Evolutionary conservation across 257 asterid genomes (phyloP).

Genomic region (Craterostigma plantagineum): DNA sequence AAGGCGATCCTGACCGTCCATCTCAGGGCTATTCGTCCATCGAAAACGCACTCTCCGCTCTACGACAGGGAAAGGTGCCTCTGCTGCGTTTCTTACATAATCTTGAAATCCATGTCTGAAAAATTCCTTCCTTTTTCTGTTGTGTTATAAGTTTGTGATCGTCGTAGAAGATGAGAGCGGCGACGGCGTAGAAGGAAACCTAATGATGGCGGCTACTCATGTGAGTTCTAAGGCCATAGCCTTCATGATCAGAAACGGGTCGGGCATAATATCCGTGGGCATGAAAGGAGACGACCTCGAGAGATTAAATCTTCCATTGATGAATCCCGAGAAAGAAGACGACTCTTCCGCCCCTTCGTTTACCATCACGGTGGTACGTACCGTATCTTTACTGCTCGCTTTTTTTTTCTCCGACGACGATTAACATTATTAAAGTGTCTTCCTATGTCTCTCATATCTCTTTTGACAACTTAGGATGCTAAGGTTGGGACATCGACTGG

Average conservation of each 20-base stretch:
- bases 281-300: slow-evolving; percentile 68
- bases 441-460: not conserved
- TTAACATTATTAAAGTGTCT: no score
- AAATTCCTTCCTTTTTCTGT: not conserved
- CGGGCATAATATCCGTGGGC: slow-evolving; percentile 78
- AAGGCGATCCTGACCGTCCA: slow-evolving; percentile 86
- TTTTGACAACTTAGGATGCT: slow-evolving; percentile 37
- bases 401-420: not conserved
- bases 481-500: slow-evolving; percentile 54
- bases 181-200: slow-evolving; percentile 54
- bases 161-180: slow-evolving; percentile 64
- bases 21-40: slow-evolving; percentile 52
- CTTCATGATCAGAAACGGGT: slow-evolving; percentile 57
- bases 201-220: slow-evolving; percentile 57
- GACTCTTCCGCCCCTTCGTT: slow-evolving; percentile 71
- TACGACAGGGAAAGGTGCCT: slow-evolving; percentile 52
- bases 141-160: slow-evolving; percentile 41
- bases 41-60: slow-evolving; percentile 38
- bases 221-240: slow-evolving; percentile 34
- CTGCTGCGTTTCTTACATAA: not conserved
- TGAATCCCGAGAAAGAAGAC: slow-evolving; percentile 59
- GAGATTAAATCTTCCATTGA: slow-evolving; percentile 59
- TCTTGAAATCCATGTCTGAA: no score
- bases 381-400: not conserved
- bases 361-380: slow-evolving; percentile 67